Evolutionary conservation across 2,329 filamentous ascomycete species (phyloP), one percentile per base, ranked within the genome.

Genomic region (Fusarium equiseti): DNA sequence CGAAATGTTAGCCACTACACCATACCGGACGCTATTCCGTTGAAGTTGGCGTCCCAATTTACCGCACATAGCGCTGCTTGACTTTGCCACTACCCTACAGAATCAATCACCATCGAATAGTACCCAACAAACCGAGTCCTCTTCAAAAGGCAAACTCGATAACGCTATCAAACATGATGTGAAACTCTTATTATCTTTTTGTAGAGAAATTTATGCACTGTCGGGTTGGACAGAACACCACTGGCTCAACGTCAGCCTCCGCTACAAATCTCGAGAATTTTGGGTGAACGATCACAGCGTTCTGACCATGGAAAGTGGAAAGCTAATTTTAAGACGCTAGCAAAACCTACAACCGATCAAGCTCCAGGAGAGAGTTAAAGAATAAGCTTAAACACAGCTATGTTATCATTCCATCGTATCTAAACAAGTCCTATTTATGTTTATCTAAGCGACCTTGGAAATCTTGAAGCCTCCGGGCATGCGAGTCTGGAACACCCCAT

Each of bases 1-100:
- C 72, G 74, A 77, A 77, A 77, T 77, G 75, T 77, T 77, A 75
- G 75, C 75, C 75, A 77, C 74, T 77, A 77, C 75, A 77, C 75
- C 76, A 77, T 77, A 77, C 75, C 75, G 75, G 75, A 77, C 65
- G 10, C 18, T 2, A n/a, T n/a, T n/a, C 12, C 5, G 35, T 38
- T 38, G 18, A 11, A n/a, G 7, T 11, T 7, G 6, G 10, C 5
- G 1, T 11, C 10, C 4, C 35, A 38, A 12, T n/a, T n/a, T n/a
- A 4, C 10, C 18, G 0, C 0, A 2, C 2, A 38, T 38, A n/a
- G 0, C 6, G 10, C 35, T n/a, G 0, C 5, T 2, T 1, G 4
- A 4, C 0, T 6, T 3, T 6, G 6, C 7, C 4, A 7, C 35
- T n/a, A 38, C 35, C 35, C 35, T n/a, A 38, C 18, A 38, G 3